Base-by-base conservation (phyloP, 1,284 basidiomycete species). In the Paramarasmius palmivorus region DNA sequence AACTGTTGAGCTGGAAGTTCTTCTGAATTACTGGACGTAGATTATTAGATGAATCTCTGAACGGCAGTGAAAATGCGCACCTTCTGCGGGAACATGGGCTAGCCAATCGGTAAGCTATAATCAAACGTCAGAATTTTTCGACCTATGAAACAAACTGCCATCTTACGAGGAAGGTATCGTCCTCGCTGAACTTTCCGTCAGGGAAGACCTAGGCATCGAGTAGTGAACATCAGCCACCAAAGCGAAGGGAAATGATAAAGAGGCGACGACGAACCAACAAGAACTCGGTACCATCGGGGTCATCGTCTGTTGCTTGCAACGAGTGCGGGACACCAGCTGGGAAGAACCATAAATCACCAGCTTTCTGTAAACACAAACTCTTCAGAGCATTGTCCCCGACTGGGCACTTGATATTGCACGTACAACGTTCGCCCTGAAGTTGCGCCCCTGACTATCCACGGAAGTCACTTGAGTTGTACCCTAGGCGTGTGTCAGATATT, bases 121-220 rank as follows among this genome's bases (percentile, higher is more conserved):
- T 52, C 34, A 32, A 37, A 15, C n/a, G n/a, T n/a, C n/a, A n/a
- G n/a, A n/a, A n/a, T n/a, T n/a, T n/a, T n/a, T n/a, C n/a, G n/a
- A n/a, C n/a, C n/a, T n/a, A n/a, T n/a, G n/a, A n/a, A n/a, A n/a
- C n/a, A n/a, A n/a, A n/a, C n/a, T n/a, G n/a, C n/a, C n/a, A n/a
- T n/a, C n/a, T n/a, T n/a, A 86, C 80, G 65, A 86, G 69, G 73
- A 91, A 88, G 0, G 87, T 89, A 3, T 71, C 73, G 63, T 88
- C 83, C 65, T 88, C 86, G 66, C 76, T 81, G 68, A 90, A 90
- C 32, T 68, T 68, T 15, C 88, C 86, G 52, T 78, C 72, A 62
- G 84, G 80, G 59, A 88, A 88, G 15, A 87, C 76, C 83, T 85
- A 3, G 15, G 29, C n/a, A n/a, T n/a, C n/a, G n/a, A n/a, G n/a